phyloP scores from a whole-genome alignment of 1,139 yeast species.

The Saccharomyces hybrid region DNA sequence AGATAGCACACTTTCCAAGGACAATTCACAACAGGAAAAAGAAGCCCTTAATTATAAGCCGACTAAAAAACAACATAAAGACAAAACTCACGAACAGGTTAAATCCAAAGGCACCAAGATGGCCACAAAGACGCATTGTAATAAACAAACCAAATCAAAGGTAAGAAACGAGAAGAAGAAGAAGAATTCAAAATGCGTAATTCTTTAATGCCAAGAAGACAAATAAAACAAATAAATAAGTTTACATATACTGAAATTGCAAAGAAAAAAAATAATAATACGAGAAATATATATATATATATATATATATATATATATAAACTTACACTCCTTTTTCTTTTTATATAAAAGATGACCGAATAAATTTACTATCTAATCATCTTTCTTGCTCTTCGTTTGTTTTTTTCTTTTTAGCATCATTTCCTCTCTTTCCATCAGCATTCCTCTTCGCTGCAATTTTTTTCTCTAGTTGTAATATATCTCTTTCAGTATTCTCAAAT shows the following conservation, averaged over 20 bases:
- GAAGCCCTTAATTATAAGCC: not conserved
- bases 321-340: not conserved
- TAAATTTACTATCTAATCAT: not conserved
- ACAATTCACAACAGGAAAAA: not conserved
- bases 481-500: conserved; percentile 53
- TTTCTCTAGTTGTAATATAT: conserved; percentile 57
- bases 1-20: not conserved
- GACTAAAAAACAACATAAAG: not conserved
- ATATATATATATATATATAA: not conserved
- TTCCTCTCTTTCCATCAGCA: conserved; percentile 29
- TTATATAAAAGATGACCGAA: not conserved
- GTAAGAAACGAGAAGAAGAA: conserved; percentile 17
- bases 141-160: not conserved
- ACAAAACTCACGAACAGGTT: not conserved
- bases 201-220: conserved; percentile 17
- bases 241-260: not conserved
- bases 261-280: not conserved
- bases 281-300: no score
- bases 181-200: conserved; percentile 33
- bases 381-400: conserved; percentile 7
- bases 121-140: not conserved
- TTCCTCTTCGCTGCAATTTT: conserved; percentile 61
- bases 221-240: conserved; percentile 4
- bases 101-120: not conserved
- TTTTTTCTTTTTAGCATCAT: conserved; percentile 33